A percentile compares a stretch with the other conserved stretches of the same genome.
Conservation (phyloP, 495 filamentous ascomycete species). For the Neurospora sublineolata region DNA sequence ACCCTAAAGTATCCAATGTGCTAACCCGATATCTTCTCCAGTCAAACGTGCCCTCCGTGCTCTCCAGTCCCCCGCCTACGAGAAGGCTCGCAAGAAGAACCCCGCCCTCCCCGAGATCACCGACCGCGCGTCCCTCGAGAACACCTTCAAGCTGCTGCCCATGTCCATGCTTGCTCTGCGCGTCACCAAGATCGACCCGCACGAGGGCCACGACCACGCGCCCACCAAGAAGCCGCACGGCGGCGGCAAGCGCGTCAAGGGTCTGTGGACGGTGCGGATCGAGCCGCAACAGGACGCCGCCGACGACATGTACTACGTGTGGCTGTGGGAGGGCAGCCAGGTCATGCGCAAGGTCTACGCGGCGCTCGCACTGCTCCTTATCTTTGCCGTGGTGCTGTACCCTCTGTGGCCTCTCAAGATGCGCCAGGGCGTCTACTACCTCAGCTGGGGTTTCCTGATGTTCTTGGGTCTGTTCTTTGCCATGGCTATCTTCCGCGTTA, state of each 20-base stretch:
- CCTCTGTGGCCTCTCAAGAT: constrained; percentile 90
- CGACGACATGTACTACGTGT: constrained; percentile 90
- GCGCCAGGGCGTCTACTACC: constrained; percentile 91
- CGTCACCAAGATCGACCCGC: constrained; percentile 69
- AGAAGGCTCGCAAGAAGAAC: constrained; percentile 80
- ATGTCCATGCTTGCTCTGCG: constrained; percentile 91
- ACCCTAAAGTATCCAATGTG: background rate
- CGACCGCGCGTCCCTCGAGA: constrained; percentile 75
- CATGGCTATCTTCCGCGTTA: constrained; percentile 92
- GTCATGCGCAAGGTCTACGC: constrained; percentile 89
- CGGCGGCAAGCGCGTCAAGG: constrained; percentile 74
- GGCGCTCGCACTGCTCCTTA: constrained; percentile 61
- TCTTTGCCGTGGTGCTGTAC: constrained; percentile 87
- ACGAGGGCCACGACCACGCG: constrained; percentile 59
- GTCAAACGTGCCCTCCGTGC: constrained; percentile 96
- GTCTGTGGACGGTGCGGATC: constrained; percentile 90
- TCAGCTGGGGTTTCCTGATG: constrained; percentile 88
- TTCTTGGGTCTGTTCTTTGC: constrained; percentile 90
- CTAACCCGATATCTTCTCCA: constrained; percentile 23
- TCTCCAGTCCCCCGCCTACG: constrained; percentile 79
- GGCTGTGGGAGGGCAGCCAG: constrained; percentile 90
- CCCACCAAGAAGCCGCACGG: constrained; percentile 37
- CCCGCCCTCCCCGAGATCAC: constrained; percentile 77
- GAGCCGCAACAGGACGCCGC: constrained; percentile 91
- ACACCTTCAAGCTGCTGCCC: constrained; percentile 88